Conservation (phyloP, 2,329 filamentous ascomycete genomes). For the Fusarium albosuccineum region DNA sequence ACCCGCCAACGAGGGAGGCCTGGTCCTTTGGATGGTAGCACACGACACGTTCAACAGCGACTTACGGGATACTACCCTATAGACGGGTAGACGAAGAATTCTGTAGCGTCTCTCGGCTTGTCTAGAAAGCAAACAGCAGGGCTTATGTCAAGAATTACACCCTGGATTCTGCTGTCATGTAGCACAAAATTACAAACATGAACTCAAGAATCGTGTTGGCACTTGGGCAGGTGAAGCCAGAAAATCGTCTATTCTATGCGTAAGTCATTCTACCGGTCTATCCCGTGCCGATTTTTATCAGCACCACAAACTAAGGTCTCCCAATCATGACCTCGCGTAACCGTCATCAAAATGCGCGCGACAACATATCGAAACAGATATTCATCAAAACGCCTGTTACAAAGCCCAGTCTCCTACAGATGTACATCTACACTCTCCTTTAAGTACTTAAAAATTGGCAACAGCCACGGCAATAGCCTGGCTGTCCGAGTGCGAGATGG, state of each 20-base stretch:
- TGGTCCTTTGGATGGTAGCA: constrained; percentile 14
- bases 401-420: constrained; percentile 34
- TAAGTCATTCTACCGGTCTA: constrained; percentile 36
- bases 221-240: constrained; percentile 5
- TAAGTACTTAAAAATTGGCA: constrained; percentile 73
- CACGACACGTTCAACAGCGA: constrained; percentile 9
- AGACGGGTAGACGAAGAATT: constrained; percentile 14
- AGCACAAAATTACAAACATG: neutral
- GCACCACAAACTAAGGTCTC: constrained; percentile 21
- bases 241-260: constrained; percentile 42
- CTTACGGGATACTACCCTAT: constrained; percentile 18
- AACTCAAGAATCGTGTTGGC: too few relatives aligned
- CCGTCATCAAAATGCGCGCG: constrained; percentile 39
- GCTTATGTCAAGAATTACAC: constrained; percentile 1
- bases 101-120: constrained; percentile 7
- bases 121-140: neutral
- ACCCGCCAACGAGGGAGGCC: constrained; percentile 7
- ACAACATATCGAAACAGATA: constrained; percentile 44
- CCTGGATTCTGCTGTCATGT: neutral
- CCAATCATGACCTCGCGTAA: constrained; percentile 27
- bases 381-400: constrained; percentile 46
- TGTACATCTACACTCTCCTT: constrained; percentile 29
- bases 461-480: constrained; percentile 97
- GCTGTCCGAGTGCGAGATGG: constrained; percentile 94
- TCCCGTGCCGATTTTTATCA: constrained; percentile 33